Base-by-base conservation (phyloP, 257 asterid genomes). In the Jaltomata sinuosa region DNA sequence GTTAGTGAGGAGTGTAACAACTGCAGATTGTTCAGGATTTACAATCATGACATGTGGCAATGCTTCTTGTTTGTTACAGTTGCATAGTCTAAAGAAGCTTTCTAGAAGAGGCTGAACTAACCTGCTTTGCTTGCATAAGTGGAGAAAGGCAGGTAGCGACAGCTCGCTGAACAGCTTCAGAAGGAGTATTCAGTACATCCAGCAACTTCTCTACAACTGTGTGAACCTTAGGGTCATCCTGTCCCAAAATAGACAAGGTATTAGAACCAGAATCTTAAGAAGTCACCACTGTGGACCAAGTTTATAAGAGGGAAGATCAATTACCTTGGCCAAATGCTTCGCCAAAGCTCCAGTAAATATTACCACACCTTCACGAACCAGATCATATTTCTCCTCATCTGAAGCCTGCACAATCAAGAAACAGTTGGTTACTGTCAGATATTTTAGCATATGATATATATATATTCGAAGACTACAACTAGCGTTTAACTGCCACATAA, bases 311-410 rank as follows among this genome's bases (percentile, higher is more conserved):
- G 86, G 85, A 50, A 42, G 36, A 40, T 29, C 61, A 80, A 25
- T 65, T 84, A 96, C 99, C 99, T 93, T 92, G 5, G 93, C 89
- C 88, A 96, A 88, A 91, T 96, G 99, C 88, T 94, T 96, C 45
- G 99, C 99, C 87, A 96, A 89, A 8, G 98, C 99, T 85, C 99
- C 99, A 10, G 98, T 93, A 89, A 93, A 96, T 67, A 96, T 94
- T 67, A 96, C 99, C 89, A 96, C 99, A 76, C 99, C 99, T 91
- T 96, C 99, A 86, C 99, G 99, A 57, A 96, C 98, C 91, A 94
- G 91, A 89, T 96, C 99, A 83, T 96, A 96, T 84, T 49, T 94
- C 86, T 94, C 97, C 91, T 96, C 99, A 90, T 96, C 94, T 72
- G 98, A 85, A 34, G 99, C 94, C 98, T 94, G 91, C 84, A 81